phyloP scores from a whole-genome alignment of 805 yeast genomes.

The Sporopachydermia quercuum region DNA sequence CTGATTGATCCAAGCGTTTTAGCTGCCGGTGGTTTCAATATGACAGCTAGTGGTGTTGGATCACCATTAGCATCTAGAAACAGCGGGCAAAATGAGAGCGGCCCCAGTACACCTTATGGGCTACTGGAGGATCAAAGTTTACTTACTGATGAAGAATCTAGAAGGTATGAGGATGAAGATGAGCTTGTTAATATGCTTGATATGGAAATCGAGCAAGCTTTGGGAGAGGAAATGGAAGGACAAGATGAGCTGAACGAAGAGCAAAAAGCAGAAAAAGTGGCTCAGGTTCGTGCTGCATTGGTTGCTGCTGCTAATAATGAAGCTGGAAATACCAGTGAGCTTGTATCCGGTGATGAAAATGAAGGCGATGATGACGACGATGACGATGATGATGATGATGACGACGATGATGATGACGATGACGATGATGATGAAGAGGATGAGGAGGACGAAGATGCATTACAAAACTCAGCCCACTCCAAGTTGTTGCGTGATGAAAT shows the following conservation, averaged over 20 bases:
- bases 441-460: conserved; percentile 38
- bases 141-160: conserved; percentile 16
- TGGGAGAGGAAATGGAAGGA: conserved; percentile 26
- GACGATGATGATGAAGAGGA: conserved; percentile 34
- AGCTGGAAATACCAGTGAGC: no score
- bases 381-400: conserved; percentile 41
- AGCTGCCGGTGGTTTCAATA: conserved; percentile 15
- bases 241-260: conserved; percentile 21
- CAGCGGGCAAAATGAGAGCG: conserved; percentile 11
- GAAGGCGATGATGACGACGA: conserved; percentile 38
- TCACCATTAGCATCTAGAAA: conserved; percentile 10
- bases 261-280: conserved; percentile 16
- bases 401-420: conserved; percentile 34
- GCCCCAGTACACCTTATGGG: conserved; percentile 14
- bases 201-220: conserved; percentile 24
- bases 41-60: conserved; percentile 10
- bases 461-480: conserved; percentile 41
- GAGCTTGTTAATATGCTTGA: conserved; percentile 17
- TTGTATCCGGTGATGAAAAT: conserved; percentile 31
- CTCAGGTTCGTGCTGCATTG: conserved; percentile 14
- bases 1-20: conserved; percentile 41
- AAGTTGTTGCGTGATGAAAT: conserved; percentile 78
- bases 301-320: conserved; percentile 10
- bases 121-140: conserved; percentile 7
- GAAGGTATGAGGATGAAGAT: conserved; percentile 19